Base-by-base conservation (phyloP, 176 grass and related monocot species). In the Eleusine coracana region DNA sequence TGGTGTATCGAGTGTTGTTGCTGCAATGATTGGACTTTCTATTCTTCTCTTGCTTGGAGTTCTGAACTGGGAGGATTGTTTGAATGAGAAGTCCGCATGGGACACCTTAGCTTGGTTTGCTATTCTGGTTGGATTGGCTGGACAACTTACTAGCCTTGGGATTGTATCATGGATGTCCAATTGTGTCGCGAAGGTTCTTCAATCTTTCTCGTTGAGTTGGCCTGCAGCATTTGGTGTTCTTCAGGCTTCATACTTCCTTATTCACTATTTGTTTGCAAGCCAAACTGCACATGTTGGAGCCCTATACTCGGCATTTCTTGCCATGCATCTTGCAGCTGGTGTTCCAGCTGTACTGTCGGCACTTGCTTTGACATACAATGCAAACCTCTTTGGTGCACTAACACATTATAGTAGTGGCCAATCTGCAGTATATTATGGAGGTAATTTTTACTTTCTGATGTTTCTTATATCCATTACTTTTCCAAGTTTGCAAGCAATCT, bases 21-120 rank as follows among this genome's bases (percentile, higher is more conserved):
- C 96, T 29, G 96, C 93, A 69, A 96, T 96, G 96, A 86, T 99
- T 81, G 91, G 96, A 20, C 90, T 96, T 67, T 96, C 93, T 27
- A 90, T 90, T 83, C 93, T 99, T 69, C 93, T 99, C 77, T 76
- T 96, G 46, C 83, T 96, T 68, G 96, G 96, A 61, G 93, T 99
- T 65, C 79, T 96, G 62, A 86, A 95, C 60, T 99, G 93, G 96
- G 96, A 99, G 54, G 96, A 94, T 51, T 96, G 96, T 69, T 84
- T 99, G 76, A 93, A 84, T 85, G 96, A 99, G 86, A 99, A 96
- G 66, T 96, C 96, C 62, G 96, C 93, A 75, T 96, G 93, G 93
- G 96, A 99, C 87, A 99, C 93, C 42, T 89, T 99, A 71, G 89
- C 89, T 82, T 99, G 93, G 96, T 99, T 99, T 91, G 96, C 96